Base-by-base conservation (phyloP, 371 early-diverging fungal species). In the Rhizopus sp. region DNA sequence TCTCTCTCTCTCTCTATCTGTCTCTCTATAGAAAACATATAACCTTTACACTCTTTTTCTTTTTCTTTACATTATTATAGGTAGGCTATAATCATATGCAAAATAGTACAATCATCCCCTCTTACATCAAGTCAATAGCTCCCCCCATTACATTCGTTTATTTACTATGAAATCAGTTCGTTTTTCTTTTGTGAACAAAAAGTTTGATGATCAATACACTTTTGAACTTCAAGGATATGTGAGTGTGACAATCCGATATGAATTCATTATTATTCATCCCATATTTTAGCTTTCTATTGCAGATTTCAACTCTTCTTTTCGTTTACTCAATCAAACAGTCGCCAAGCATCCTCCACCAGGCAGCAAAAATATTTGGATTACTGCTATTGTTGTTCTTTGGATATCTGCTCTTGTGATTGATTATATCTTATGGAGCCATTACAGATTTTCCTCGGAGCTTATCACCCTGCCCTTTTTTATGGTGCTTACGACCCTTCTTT, bases 121-220 rank as follows among this genome's bases (percentile, higher is more conserved):
- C 15, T 3, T 29, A 16, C 29, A 49, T 23, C 23, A 23, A 23
- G 23, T 2, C 2, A 23, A 23, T 23, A 23, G 23, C 23, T 23
- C 52, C 40, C 37, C 49, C 46, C 55, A 61, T 61, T 50, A 50
- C 55, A 34, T 42, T 61, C 55, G 15, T 61, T 61, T 51, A 31
- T 40, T 3, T 16, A 59, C 38, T 34, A 75, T 70, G 72, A 78
- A 73, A 58, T 62, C 68, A 13, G 60, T 73, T 32, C 63, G 61
- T 5, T 62, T 78, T 38, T 57, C 54, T 50, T 50, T 75, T n/a
- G 50, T 61, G 13, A 67, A 69, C 45, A 60, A 63, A 13, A 60
- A 55, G 45, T 80, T 76, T 52, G 80, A 80, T 60, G 67, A 69
- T 51, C 80, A 75, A 58, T 80, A 80, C 34, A 73, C 80, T 1